Percentiles rank a stretch among this genome's conserved stretches.
phyloP scores from a whole-genome alignment of 768 basidiomycete genomes.

The Dacryopinax spathularia region DNA sequence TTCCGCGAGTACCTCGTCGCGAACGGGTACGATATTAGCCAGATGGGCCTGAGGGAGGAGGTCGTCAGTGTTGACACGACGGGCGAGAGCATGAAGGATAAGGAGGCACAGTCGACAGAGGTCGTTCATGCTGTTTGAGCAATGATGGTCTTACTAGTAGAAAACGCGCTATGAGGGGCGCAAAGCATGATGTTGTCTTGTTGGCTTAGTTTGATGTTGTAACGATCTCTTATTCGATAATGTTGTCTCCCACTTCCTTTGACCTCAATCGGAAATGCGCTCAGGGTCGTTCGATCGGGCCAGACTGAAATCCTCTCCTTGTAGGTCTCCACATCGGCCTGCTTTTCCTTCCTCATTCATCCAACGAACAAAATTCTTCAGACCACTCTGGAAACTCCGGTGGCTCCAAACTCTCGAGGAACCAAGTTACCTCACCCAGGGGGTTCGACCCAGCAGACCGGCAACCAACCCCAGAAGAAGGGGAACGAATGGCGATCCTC shows the following conservation, averaged over 20 bases:
- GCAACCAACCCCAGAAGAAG: background rate
- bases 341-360: too few relatives aligned
- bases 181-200: too few relatives aligned
- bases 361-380: too few relatives aligned
- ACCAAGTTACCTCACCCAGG: background rate
- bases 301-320: too few relatives aligned
- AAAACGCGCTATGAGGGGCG: too few relatives aligned
- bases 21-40: conserved; percentile 63
- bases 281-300: too few relatives aligned
- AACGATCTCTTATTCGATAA: too few relatives aligned
- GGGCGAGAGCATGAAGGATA: background rate
- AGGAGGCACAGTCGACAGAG: background rate
- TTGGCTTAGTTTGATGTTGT: too few relatives aligned
- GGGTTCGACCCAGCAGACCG: background rate
- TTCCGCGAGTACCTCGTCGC: conserved; percentile 73
- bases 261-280: too few relatives aligned
- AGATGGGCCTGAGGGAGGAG: conserved; percentile 44
- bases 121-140: background rate
- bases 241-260: too few relatives aligned
- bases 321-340: too few relatives aligned
- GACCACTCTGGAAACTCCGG: too few relatives aligned
- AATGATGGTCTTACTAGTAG: background rate
- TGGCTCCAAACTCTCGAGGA: background rate
- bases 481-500: background rate
- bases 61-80: background rate